These are phyloP conservation scores for Parachaetomium inaequale DNA, from an alignment of 495 filamentous ascomycete species.

Conservation along the genomic window DNA sequence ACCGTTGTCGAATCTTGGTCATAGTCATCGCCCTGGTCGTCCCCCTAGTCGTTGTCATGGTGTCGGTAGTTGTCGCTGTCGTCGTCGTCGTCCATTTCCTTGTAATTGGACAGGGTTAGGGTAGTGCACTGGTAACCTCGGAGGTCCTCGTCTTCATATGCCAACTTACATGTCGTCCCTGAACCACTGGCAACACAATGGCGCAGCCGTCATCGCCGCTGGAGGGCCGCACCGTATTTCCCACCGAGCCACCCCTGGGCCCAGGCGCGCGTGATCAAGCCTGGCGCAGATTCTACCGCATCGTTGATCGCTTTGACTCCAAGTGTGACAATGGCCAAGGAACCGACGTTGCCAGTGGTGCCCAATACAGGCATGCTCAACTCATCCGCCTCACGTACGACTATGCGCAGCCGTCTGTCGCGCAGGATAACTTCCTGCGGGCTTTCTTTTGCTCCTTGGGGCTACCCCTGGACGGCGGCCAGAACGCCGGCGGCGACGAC, in stretches of 20 bases:
- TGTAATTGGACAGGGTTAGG: too few relatives aligned
- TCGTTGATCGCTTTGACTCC: constrained; percentile 7
- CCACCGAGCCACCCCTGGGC: background rate
- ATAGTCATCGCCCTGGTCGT: too few relatives aligned
- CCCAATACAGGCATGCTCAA: constrained; percentile 7
- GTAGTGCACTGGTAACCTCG: too few relatives aligned
- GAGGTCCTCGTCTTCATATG: too few relatives aligned
- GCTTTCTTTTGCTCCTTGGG: constrained; percentile 24
- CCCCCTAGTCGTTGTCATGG: too few relatives aligned
- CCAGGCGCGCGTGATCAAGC: constrained; percentile 1
- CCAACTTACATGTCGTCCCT: too few relatives aligned
- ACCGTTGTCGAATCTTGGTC: too few relatives aligned
- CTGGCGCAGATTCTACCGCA: constrained; percentile 5
- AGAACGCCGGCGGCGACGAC: too few relatives aligned
- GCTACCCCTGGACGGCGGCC: constrained; percentile 16
- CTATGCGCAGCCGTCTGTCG: constrained; percentile 23
- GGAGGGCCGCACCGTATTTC: constrained; percentile 5
- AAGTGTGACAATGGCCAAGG: background rate
- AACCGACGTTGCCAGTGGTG: background rate
- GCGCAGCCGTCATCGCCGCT: background rate
- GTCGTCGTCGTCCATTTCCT: too few relatives aligned
- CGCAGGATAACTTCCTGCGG: constrained; percentile 23
- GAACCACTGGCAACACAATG: background rate
- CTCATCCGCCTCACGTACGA: constrained; percentile 28
- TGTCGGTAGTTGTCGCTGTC: too few relatives aligned